Base-by-base conservation (phyloP, 805 yeast species). In the Tetrapisispora namnaoensis region DNA sequence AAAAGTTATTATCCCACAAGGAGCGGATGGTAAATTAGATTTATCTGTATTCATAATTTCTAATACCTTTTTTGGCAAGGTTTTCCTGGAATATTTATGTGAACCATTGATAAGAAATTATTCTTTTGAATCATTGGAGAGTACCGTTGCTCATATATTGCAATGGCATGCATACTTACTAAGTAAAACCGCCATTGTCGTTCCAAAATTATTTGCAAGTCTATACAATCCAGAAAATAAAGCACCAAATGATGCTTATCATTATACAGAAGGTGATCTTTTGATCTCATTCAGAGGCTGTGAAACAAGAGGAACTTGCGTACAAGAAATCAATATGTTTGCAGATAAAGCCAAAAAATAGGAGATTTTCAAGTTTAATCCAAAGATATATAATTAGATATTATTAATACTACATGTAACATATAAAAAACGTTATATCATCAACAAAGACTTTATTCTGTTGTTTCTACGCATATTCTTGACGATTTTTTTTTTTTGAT, bases 121-220 rank as follows among this genome's bases (percentile, higher is more conserved):
- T 67, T 66, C 67, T n/a, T 65, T 68, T 66, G 45, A 48, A 13
- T 75, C 75, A 49, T 54, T 63, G 35, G 64, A 65, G 45, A 76
- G 76, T 47, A 83, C 80, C 5, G 79, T 91, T 40, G 77, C 86
- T n/a, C 98, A 93, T 63, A 72, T 89, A 42, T 71, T 89, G 56
- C 97, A 88, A 66, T 93, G 98, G 99, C 99, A 91, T 63, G 95
- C 96, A 13, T 79, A 77, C 28, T 69, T 85, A 27, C 72, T 93
- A 55, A 75, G 84, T 48, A 83, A 80, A 59, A 73, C 93, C 3
- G 83, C 88, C 0, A 65, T 91, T 16, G 77, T 93, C 1, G 86
- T 88, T 13, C 74, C 80, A 41, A 76, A 80, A 58, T 67, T 76
- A 10, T 73, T 83, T 39, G 77, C 78, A 14, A 67, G 79, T 34